Percentiles rank a stretch among this genome's conserved stretches.
These are phyloP conservation scores for Nicotiana tomentosiformis DNA, from an alignment of 257 asterid species.

Conservation along the genomic window DNA sequence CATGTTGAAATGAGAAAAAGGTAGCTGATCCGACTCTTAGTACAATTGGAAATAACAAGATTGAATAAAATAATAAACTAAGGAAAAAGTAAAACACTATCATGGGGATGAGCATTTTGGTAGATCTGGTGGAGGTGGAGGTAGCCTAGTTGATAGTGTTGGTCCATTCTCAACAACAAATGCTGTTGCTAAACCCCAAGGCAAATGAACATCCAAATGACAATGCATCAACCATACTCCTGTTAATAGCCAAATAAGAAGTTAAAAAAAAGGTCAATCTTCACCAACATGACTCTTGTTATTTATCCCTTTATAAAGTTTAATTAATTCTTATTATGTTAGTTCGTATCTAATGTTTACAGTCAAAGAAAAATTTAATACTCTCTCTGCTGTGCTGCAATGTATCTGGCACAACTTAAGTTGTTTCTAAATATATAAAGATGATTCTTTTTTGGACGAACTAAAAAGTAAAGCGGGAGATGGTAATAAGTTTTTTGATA, in stretches of 20 bases:
- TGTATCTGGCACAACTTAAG: no score
- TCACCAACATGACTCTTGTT: not conserved
- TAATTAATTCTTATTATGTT: not conserved
- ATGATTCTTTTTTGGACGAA: no score
- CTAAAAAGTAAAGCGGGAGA: no score
- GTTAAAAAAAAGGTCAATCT: not conserved
- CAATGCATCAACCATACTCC: conserved; percentile 14
- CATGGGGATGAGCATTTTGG: not conserved
- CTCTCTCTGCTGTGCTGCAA: no score
- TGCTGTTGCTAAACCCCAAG: conserved; percentile 11
- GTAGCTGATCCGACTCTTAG: not conserved
- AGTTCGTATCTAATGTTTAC: conserved; percentile 16
- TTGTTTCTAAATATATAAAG: not conserved
- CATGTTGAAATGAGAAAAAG: not conserved
- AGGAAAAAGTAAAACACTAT: not conserved
- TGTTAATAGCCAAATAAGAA: not conserved
- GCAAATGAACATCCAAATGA: conserved; percentile 11
- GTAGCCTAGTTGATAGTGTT: conserved; percentile 7
- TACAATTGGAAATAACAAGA: not conserved
- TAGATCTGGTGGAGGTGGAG: conserved; percentile 9
- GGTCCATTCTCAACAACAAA: conserved; percentile 7
- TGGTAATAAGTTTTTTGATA: conserved; percentile 33
- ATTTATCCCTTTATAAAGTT: not conserved
- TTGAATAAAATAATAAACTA: not conserved
- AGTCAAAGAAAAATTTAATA: not conserved